Evolutionary conservation across 306 rosid species (phyloP).

Genomic region (Lithocarpus polystachyus): DNA sequence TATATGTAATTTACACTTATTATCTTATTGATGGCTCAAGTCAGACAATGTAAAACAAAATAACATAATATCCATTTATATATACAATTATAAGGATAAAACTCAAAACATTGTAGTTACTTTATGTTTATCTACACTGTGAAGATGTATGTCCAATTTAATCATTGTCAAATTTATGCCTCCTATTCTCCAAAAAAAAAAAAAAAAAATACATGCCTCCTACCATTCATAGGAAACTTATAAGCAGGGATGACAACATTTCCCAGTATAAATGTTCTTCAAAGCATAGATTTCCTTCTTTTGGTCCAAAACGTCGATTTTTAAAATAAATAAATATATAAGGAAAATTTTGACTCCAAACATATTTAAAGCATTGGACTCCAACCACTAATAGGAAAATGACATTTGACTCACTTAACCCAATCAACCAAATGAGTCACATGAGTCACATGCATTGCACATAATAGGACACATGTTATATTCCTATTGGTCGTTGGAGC

Average conservation of each 20-base stretch:
- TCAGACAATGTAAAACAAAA: neutral
- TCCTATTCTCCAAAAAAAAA: too few relatives aligned
- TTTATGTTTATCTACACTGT: neutral
- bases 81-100: neutral
- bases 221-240: neutral
- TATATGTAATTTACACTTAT: too few relatives aligned
- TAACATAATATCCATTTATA: neutral
- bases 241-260: neutral
- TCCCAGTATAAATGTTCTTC: neutral
- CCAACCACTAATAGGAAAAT: too few relatives aligned
- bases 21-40: too few relatives aligned
- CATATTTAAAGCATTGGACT: too few relatives aligned
- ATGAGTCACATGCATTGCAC: too few relatives aligned
- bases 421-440: too few relatives aligned
- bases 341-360: too few relatives aligned
- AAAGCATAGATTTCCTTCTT: neutral
- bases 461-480: too few relatives aligned
- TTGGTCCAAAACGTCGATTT: neutral
- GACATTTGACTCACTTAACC: too few relatives aligned
- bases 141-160: neutral
- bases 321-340: neutral
- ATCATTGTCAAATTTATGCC: neutral
- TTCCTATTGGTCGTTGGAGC: too few relatives aligned
- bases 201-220: neutral
- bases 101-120: neutral